Base-by-base conservation (phyloP, 2,329 filamentous ascomycete genomes). In the Botrytis pseudocinerea region DNA sequence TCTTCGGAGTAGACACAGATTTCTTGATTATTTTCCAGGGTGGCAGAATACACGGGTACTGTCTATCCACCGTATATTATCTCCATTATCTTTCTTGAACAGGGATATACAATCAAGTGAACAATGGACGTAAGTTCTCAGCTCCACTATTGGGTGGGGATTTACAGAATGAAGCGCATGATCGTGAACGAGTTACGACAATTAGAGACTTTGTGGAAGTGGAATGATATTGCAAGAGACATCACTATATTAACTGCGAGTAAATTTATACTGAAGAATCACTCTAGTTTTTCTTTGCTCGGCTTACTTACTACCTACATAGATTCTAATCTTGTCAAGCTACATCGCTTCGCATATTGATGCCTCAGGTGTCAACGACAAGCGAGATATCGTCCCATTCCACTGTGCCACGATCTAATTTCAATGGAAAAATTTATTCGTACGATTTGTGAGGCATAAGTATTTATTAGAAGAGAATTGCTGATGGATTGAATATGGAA, bases 381-480 rank as follows among this genome's bases (percentile, higher is more conserved):
- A 54, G 51, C 51, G 51, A 54, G n/a, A 28, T 28, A 28, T 18
- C n/a, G 51, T 28, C 51, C n/a, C 6, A 54, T 18, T 54, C 2
- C 6, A 18, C 16, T 18, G 7, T 60, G 28, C 28, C 48, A 51
- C 10, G 10, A 54, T n/a, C 48, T n/a, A n/a, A 7, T 51, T n/a
- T 5, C 25, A n/a, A 16, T n/a, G 0, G 0, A 2, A 6, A 54
- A 12, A 7, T 54, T 10, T n/a, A 14, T n/a, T 7, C 4, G 14
- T 7, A 1, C 4, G 25, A 6, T 2, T n/a, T 14, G 12, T n/a
- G 12, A n/a, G 12, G 1, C 2, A 2, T 1, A 2, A 14, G 5
- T 4, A 0, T 0, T 0, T 5, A 16, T 0, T 0, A 16, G 25
- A n/a, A n/a, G 12, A 0, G 2, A 4, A 4, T 7, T 54, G 5